Conservation (phyloP, 192 early-diverging fungal species). For the Coemansia sp. region DNA sequence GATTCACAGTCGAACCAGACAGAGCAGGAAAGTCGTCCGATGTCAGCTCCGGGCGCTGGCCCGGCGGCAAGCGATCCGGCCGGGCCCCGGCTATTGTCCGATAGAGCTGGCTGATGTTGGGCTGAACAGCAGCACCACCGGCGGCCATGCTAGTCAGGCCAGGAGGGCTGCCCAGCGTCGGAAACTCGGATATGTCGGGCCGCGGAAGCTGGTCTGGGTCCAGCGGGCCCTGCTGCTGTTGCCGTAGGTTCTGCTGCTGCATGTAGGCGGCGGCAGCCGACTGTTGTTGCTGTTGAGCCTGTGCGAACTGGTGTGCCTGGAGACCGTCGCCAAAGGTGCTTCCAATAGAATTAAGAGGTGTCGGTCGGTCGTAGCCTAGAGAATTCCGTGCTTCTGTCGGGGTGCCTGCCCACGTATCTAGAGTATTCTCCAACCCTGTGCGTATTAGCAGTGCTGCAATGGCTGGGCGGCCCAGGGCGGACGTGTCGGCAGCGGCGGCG, state of each 20-base stretch:
- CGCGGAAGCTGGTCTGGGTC: constrained; percentile 23
- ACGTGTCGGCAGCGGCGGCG: no score
- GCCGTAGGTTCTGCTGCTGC: constrained; percentile 20
- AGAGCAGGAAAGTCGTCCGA: constrained; percentile 41
- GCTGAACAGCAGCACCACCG: constrained; percentile 14
- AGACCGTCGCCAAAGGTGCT: constrained; percentile 24
- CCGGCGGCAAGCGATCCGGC: constrained; percentile 7
- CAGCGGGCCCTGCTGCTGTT: no score
- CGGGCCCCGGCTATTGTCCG: constrained; percentile 28
- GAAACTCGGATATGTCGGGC: constrained; percentile 46
- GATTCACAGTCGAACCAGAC: constrained; percentile 3
- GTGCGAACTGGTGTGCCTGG: constrained; percentile 27
- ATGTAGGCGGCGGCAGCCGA: constrained; percentile 21
- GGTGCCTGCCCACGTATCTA: constrained; percentile 37
- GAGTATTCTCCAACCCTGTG: no score
- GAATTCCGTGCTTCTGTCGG: constrained; percentile 17
- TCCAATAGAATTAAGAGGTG: constrained; percentile 4
- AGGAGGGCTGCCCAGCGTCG: constrained; percentile 39
- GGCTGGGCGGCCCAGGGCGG: no score
- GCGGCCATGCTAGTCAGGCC: constrained; percentile 13
- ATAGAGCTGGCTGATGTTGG: constrained; percentile 26
- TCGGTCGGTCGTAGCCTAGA: constrained; percentile 32
- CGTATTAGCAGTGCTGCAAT: no score
- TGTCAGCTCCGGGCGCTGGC: constrained; percentile 19
- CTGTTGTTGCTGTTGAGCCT: constrained; percentile 22